These are phyloP conservation scores for Salix purpurea DNA, from an alignment of 345 rosid genomes.

Conservation along the genomic window DNA sequence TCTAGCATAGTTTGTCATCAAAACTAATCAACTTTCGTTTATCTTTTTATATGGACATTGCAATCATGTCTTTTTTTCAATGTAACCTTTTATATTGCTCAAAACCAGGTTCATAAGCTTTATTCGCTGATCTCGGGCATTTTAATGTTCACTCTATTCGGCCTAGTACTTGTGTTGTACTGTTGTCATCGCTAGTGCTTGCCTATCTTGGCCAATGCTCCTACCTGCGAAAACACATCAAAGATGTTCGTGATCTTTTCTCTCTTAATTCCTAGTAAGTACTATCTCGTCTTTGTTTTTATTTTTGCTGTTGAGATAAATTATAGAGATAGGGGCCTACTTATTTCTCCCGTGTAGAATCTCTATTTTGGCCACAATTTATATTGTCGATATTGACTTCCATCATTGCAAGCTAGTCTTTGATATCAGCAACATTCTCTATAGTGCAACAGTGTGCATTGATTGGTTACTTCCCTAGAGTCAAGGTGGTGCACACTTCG, in stretches of 20 bases:
- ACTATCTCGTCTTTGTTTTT: not conserved
- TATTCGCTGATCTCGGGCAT: constrained; percentile 60
- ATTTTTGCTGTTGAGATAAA: not conserved
- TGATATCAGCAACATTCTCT: not conserved
- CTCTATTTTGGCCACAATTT: not conserved
- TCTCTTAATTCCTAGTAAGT: constrained; percentile 24
- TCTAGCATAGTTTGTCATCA: too few relatives aligned
- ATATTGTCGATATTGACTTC: not conserved
- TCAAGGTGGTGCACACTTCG: too few relatives aligned
- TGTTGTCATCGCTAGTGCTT: constrained; percentile 38
- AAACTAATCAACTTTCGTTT: too few relatives aligned
- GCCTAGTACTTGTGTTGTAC: constrained; percentile 33
- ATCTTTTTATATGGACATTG: too few relatives aligned
- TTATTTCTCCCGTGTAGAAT: not conserved
- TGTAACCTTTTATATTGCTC: not conserved
- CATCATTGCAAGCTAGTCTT: not conserved
- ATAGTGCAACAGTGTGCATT: not conserved
- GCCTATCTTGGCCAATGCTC: constrained; percentile 40
- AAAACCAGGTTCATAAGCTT: constrained; percentile 37
- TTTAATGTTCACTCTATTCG: constrained; percentile 43
- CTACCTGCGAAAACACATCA: constrained; percentile 20
- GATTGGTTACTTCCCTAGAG: not conserved
- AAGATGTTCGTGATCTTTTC: constrained; percentile 17
- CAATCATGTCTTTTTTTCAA: not conserved
- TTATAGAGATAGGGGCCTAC: constrained; percentile 13